Conservation (phyloP, 2,329 filamentous ascomycete species). For the Cercospora brassicicola region DNA sequence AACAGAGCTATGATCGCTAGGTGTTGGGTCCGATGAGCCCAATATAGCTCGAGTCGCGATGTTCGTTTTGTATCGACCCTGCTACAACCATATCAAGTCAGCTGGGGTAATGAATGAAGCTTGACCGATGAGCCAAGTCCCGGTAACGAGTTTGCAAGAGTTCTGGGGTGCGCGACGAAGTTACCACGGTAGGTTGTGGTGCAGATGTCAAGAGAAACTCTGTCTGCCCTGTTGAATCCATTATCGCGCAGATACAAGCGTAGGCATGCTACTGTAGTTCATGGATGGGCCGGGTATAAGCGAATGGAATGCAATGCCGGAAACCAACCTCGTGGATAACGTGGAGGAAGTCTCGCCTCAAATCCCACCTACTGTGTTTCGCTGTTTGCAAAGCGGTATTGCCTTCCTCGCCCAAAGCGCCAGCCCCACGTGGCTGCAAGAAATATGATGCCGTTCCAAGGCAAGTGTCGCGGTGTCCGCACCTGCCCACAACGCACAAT, state of each 20-base stretch:
- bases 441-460: neutral
- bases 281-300: neutral
- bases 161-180: constrained; percentile 3
- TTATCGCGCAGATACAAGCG: constrained; percentile 10
- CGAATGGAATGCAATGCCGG: neutral
- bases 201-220: constrained; percentile 9
- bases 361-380: neutral
- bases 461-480: neutral
- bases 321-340: neutral
- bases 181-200: constrained; percentile 11
- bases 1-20: constrained; percentile 30
- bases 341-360: neutral
- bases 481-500: neutral
- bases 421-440: neutral
- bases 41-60: neutral
- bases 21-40: constrained; percentile 26
- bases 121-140: neutral
- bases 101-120: neutral
- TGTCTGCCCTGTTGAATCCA: constrained; percentile 12
- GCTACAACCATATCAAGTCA: neutral
- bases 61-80: neutral
- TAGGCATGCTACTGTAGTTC: constrained; percentile 11
- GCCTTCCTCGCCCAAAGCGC: neutral
- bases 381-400: neutral
- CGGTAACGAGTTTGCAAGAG: neutral